These are phyloP conservation scores for Nakazawaea molendinolei DNA, from an alignment of 805 yeast genomes.

Conservation along the genomic window DNA sequence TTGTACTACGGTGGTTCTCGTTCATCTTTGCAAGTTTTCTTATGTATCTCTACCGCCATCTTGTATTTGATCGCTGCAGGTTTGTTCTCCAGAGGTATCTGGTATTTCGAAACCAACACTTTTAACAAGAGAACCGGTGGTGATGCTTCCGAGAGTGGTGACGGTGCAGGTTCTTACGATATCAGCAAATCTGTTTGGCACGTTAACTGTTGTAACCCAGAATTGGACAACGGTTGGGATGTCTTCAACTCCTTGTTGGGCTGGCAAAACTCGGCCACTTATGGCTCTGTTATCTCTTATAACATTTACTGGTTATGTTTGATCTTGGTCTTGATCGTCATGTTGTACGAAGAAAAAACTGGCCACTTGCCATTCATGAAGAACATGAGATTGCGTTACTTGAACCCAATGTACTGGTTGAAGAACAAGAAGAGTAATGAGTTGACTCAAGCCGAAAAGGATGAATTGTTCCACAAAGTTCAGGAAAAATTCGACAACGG, in stretches of 20 bases:
- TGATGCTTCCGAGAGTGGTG: constrained; percentile 89
- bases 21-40: constrained; percentile 79
- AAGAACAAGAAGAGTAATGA: constrained; percentile 62
- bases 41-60: constrained; percentile 82
- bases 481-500: constrained; percentile 21
- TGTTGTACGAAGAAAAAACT: constrained; percentile 77
- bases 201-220: constrained; percentile 96
- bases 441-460: constrained; percentile 44
- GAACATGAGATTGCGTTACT: constrained; percentile 36
- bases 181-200: constrained; percentile 82
- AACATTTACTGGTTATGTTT: constrained; percentile 81
- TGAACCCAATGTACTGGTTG: constrained; percentile 71
- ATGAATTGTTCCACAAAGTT: constrained; percentile 41
- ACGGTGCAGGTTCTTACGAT: constrained; percentile 94
- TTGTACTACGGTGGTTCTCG: constrained; percentile 79
- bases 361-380: constrained; percentile 75
- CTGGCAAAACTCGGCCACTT: constrained; percentile 96
- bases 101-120: constrained; percentile 73
- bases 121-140: constrained; percentile 76
- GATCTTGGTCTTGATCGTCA: constrained; percentile 44
- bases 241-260: constrained; percentile 90
- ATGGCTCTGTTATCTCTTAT: constrained; percentile 86
- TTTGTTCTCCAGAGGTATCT: constrained; percentile 85
- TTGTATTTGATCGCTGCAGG: constrained; percentile 89
- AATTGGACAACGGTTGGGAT: constrained; percentile 92